These are phyloP conservation scores for Mucor plumbeus DNA, from an alignment of 371 early-diverging fungal genomes.

Conservation along the genomic window DNA sequence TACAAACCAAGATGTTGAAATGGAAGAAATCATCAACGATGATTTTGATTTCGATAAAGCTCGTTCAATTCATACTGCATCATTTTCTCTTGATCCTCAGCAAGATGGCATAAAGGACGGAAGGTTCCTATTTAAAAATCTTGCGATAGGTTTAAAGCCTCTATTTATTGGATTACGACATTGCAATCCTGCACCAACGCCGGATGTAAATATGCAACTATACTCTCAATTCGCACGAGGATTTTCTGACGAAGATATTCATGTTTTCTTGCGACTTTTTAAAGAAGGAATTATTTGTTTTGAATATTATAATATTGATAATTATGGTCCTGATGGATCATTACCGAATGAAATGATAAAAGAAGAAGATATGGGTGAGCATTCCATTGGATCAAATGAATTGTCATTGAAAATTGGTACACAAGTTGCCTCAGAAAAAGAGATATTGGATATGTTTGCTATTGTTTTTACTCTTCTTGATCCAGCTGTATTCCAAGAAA, in stretches of 20 bases:
- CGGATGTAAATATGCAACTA: conserved; percentile 33
- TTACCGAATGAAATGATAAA: conserved; percentile 30
- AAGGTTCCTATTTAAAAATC: conserved; percentile 82
- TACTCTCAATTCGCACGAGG: conserved; percentile 59
- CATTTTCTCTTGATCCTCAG: conserved; percentile 64
- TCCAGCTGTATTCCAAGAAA: conserved; percentile 94
- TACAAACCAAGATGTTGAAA: conserved; percentile 60
- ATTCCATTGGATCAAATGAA: conserved; percentile 38
- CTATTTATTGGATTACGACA: conserved; percentile 78
- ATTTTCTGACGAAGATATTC: conserved; percentile 74
- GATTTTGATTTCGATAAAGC: conserved; percentile 78
- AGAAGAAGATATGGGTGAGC: conserved; percentile 4
- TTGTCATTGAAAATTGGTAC: conserved; percentile 48
- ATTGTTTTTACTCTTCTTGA: conserved; percentile 87
- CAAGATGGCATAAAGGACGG: conserved; percentile 80
- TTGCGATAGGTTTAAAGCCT: conserved; percentile 87
- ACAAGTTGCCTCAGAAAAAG: conserved; percentile 81
- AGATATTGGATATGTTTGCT: conserved; percentile 90
- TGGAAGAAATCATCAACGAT: conserved; percentile 58
- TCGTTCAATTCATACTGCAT: conserved; percentile 77
- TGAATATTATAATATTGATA: conserved; percentile 84
- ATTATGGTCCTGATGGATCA: conserved; percentile 60
- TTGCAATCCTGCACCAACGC: conserved; percentile 66
- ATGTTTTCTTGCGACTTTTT: conserved; percentile 73
- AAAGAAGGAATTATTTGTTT: conserved; percentile 87